phyloP scores from a whole-genome alignment of 768 basidiomycete species.

The Plicaturopsis crispa region DNA sequence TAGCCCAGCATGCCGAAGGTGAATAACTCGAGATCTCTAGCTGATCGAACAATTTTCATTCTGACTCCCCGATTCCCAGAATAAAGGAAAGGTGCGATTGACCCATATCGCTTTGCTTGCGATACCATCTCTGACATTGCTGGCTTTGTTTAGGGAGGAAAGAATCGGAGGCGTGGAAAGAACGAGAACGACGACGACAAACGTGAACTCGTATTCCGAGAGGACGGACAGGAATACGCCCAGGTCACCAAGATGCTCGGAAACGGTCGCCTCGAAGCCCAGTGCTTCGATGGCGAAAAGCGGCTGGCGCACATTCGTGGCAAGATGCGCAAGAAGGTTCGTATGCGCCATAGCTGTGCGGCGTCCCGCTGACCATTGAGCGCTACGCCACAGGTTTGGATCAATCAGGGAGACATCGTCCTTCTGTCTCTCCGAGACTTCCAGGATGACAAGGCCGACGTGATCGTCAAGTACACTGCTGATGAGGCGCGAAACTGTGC shows the following conservation, averaged over 20 bases:
- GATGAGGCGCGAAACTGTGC: slow-evolving; percentile 83
- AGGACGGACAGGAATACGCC: slow-evolving; percentile 98
- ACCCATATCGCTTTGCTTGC: neutral
- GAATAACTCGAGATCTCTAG: slow-evolving; percentile 9
- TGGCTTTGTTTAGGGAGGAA: slow-evolving; percentile 68
- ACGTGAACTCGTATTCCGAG: slow-evolving; percentile 96
- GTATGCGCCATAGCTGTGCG: slow-evolving; percentile 12
- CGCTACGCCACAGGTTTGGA: slow-evolving; percentile 76
- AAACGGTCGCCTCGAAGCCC: slow-evolving; percentile 92
- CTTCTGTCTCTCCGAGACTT: slow-evolving; percentile 94
- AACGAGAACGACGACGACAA: slow-evolving; percentile 99
- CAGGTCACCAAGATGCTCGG: slow-evolving; percentile 99
- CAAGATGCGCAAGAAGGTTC: slow-evolving; percentile 98
- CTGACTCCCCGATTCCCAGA: slow-evolving; percentile 28
- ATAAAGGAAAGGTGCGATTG: slow-evolving; percentile 65
- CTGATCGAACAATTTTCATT: slow-evolving; percentile 11
- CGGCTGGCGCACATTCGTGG: slow-evolving; percentile 96
- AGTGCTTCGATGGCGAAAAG: slow-evolving; percentile 98
- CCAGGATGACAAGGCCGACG: slow-evolving; percentile 99
- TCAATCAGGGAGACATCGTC: slow-evolving; percentile 96
- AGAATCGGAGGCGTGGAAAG: slow-evolving; percentile 99
- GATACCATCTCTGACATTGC: slow-evolving; percentile 1
- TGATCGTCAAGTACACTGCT: slow-evolving; percentile 97
- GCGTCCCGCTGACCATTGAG: slow-evolving; percentile 1
- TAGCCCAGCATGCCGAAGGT: slow-evolving; percentile 44